Conservation (phyloP, 2,329 filamentous ascomycete genomes). For the Fusarium guadeloupense region DNA sequence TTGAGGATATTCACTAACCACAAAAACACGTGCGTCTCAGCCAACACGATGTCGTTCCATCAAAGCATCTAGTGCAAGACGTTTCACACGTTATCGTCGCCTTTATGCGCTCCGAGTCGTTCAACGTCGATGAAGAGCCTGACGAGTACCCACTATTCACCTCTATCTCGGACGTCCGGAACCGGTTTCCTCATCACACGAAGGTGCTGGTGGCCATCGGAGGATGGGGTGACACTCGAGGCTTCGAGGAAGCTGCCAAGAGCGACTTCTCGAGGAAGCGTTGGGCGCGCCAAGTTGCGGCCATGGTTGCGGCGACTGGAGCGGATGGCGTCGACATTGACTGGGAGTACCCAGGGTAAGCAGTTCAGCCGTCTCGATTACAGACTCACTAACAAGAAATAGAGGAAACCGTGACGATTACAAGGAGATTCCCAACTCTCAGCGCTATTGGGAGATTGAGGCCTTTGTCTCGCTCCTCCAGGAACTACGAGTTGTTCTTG, state of each 20-base stretch:
- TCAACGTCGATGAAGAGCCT: conserved; percentile 55
- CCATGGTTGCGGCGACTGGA: conserved; percentile 68
- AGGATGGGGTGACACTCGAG: conserved; percentile 75
- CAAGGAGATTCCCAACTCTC: conserved; percentile 68
- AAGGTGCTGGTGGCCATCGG: conserved; percentile 77
- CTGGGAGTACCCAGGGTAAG: conserved; percentile 69
- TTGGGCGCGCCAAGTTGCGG: conserved; percentile 71
- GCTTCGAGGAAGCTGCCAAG: conserved; percentile 67
- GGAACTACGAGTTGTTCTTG: conserved; percentile 67
- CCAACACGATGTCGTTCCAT: conserved; percentile 58
- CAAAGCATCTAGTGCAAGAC: conserved; percentile 48
- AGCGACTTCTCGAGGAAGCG: conserved; percentile 59
- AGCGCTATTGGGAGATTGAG: conserved; percentile 68
- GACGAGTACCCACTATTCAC: conserved; percentile 63
- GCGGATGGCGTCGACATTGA: conserved; percentile 74
- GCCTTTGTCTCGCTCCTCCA: conserved; percentile 70
- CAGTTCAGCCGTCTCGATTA: neutral
- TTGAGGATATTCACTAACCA: neutral
- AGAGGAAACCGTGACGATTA: conserved; percentile 77
- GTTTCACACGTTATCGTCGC: conserved; percentile 68
- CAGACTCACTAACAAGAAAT: neutral
- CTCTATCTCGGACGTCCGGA: conserved; percentile 57
- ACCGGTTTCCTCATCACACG: conserved; percentile 59
- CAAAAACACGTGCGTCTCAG: conserved; percentile 48
- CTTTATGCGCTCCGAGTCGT: conserved; percentile 63